Base-by-base conservation (phyloP, 371 early-diverging fungal genomes). In the Mortierella polycephala region DNA sequence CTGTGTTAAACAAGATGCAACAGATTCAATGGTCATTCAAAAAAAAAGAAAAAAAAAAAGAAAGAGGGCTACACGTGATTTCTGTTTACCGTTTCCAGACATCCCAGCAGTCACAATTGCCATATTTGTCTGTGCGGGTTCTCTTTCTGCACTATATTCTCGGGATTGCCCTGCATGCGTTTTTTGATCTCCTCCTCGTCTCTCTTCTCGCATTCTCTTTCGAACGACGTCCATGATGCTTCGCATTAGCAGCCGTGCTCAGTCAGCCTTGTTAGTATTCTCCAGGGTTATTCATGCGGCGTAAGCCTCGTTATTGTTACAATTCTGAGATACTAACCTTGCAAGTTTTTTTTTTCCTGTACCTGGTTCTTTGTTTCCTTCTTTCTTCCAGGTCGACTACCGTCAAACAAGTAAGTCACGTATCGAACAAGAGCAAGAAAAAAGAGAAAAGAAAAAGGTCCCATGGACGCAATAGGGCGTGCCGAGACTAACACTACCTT, bases 371-470 rank as follows among this genome's bases (percentile, higher is more conserved):
- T 42, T 55, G 7, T 12, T 42, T 1, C 16, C 7, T 42, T 1
- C 16, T 55, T 50, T 30, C 21, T 46, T 58, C 40, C 46, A 74
- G 75, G 54, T 55, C 69, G 59, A 57, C 64, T 47, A 65, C 65
- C 52, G 60, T 53, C 54, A 74, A 69, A 74, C 75, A 74, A 51
- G 75, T 74, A 69, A 40, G 75, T 55, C 63, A 47, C 54, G 23
- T 30, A 41, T 8, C 10, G 20, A 18, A 62, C 53, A 18, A 13
- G 46, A 6, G 5, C 13, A 13, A 46, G 5, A 11, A 46, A 46
- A 16, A 51, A 18, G n/a, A 4, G n/a, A 51, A n/a, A 51, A 8
- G 51, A 8, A 18, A 47, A 47, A 5, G 5, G 30, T 30, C 30
- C 30, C 4, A 4, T 30, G 4, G 46, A 46, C 46, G 16, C 11